A percentile compares a stretch with the other conserved stretches of the same genome.
Evolutionary conservation across 345 rosid species (phyloP).

Genomic region (Heritiera fomes): DNA sequence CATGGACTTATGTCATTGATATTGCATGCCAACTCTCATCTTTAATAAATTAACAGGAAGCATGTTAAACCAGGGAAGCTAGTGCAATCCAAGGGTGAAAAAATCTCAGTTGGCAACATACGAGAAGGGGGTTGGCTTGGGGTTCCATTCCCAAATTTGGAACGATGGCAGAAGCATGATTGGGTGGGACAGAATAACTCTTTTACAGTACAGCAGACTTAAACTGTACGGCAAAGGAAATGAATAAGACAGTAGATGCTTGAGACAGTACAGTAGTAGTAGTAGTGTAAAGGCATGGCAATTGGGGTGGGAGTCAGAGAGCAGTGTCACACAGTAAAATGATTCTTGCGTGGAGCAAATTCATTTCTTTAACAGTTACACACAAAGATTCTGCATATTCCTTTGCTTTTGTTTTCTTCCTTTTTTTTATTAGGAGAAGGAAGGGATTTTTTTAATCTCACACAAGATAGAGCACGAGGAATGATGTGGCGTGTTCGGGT

Average conservation of each 20-base stretch:
- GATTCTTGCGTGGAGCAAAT: conserved; percentile 53
- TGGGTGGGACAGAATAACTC: conserved; percentile 16
- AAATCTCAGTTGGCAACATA: no score
- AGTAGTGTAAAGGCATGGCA: conserved; percentile 18
- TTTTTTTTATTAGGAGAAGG: neutral
- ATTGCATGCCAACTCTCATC: neutral
- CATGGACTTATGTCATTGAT: conserved; percentile 54
- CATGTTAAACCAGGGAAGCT: neutral
- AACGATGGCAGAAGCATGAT: conserved; percentile 27
- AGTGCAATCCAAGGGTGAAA: no score
- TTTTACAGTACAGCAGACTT: conserved; percentile 25
- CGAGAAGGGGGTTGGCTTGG: no score
- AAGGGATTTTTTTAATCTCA: neutral
- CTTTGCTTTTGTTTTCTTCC: neutral
- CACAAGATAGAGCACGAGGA: conserved; percentile 41
- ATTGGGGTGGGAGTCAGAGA: conserved; percentile 23
- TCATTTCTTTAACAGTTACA: neutral
- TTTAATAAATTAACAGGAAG: no score
- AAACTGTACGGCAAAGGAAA: conserved; percentile 29
- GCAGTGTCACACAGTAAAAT: conserved; percentile 36
- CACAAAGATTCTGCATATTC: conserved; percentile 25
- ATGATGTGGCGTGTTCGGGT: conserved; percentile 43
- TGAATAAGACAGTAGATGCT: conserved; percentile 21
- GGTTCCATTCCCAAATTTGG: neutral
- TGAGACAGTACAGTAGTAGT: conserved; percentile 6